Evolutionary conservation across 805 yeast genomes (phyloP), one percentile per base, ranked within the genome.

Genomic region (Limtongia smithiae): DNA sequence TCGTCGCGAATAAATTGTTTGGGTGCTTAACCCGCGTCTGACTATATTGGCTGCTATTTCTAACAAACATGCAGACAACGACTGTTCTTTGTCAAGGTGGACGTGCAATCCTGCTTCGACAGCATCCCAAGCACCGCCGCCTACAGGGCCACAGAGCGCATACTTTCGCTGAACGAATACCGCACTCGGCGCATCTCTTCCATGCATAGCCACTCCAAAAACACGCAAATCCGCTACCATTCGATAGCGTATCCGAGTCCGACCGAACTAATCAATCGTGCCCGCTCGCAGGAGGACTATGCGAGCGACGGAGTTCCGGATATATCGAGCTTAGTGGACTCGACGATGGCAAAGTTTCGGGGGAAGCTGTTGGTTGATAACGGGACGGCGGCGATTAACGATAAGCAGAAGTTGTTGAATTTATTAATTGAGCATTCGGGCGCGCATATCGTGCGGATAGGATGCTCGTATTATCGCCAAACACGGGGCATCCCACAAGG

Each of bases 401-500:
- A 81, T 18, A 65, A 73, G 22, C 51, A 64, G 1, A 78, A 80
- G 21, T 65, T 85, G 0, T 8, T 79, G 1, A 64, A 67, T 0
- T 63, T 79, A 9, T 68, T 82, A 0, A 64, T 68, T 17, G 64
- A 67, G n/a, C 89, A 85, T 49, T 63, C 88, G 12, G 66, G 67
- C n/a, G 67, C 73, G 11, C 74, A 85, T 0, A 68, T 51, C 4
- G 54, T 69, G 8, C 48, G 42, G 24, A 64, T 76, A 2, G 68
- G 69, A 3, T 60, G 65, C 0, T 54, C 59, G 6, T 65, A 70
- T 2, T 77, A 71, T 60, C 61, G 64, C n/a, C 69, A 95, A 50
- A 77, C 68, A 37, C 65, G 69, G 8, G 97, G 97, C 0, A 72
- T 91, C 0, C 89, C 83, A 46, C 97, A 90, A 68, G 97, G 97